Percentiles rank a stretch among this genome's conserved stretches.
Evolutionary conservation across 441 rosid genomes (phyloP).

Genomic region (Melianthus villosus): DNA sequence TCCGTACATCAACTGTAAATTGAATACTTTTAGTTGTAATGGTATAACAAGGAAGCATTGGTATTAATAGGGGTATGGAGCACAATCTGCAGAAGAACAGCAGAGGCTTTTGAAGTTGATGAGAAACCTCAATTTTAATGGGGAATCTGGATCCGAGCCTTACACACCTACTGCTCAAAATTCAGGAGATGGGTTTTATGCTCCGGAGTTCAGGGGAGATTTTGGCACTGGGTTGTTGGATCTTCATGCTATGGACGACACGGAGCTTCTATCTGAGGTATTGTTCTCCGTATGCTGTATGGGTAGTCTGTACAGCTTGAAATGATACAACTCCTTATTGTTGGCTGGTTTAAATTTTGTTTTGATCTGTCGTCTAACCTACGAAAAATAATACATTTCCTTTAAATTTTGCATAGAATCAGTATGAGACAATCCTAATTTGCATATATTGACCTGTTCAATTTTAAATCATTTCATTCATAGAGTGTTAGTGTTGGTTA

Average conservation of each 20-base stretch:
- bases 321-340: no score
- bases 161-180: constrained; percentile 57
- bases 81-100: constrained; percentile 93
- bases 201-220: constrained; percentile 87
- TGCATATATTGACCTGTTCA: no score
- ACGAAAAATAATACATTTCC: no score
- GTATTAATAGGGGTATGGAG: constrained; percentile 62
- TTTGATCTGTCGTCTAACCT: no score
- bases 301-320: neutral
- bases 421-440: no score
- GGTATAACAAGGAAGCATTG: constrained; percentile 9
- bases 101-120: constrained; percentile 85
- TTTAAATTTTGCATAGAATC: no score
- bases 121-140: constrained; percentile 88
- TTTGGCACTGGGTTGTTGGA: constrained; percentile 97
- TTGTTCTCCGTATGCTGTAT: constrained; percentile 9
- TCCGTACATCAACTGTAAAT: neutral
- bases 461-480: no score
- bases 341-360: no score
- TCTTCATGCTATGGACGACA: constrained; percentile 97
- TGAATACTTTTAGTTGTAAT: constrained; percentile 7
- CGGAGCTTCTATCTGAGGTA: constrained; percentile 95
- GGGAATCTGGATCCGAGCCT: constrained; percentile 75
- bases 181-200: constrained; percentile 60
- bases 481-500: no score